These are phyloP conservation scores for Omphalotus olearius DNA, from an alignment of 1,284 basidiomycete genomes.

Conservation along the genomic window DNA sequence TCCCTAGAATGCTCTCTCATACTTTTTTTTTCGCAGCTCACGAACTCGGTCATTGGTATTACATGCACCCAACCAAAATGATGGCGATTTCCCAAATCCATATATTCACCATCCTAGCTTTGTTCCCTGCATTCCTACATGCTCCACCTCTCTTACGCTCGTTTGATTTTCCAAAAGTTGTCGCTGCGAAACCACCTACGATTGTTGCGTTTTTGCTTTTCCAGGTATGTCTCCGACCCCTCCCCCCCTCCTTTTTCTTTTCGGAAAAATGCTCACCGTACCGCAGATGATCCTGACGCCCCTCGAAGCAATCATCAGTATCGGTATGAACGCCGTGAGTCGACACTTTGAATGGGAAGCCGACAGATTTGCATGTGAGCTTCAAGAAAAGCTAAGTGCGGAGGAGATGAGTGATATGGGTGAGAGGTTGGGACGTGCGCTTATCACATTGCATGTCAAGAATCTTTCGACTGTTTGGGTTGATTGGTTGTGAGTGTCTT, in stretches of 20 bases:
- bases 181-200: conserved; percentile 72
- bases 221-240: conserved; percentile 51
- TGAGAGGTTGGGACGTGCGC: conserved; percentile 73
- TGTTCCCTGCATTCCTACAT: conserved; percentile 91
- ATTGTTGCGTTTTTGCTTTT: conserved; percentile 89
- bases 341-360: conserved; percentile 89
- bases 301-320: conserved; percentile 73
- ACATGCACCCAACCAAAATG: conserved; percentile 86
- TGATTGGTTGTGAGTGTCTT: conserved; percentile 71
- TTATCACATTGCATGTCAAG: conserved; percentile 83
- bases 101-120: conserved; percentile 79
- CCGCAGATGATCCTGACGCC: conserved; percentile 79
- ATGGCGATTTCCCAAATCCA: conserved; percentile 84
- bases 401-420: conserved; percentile 66
- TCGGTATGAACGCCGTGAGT: conserved; percentile 77
- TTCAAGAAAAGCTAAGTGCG: conserved; percentile 46
- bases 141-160: conserved; percentile 80
- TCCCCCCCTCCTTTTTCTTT: too few relatives aligned
- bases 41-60: conserved; percentile 96
- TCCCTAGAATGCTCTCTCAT: not conserved
- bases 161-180: conserved; percentile 78
- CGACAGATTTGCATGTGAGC: conserved; percentile 75
- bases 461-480: conserved; percentile 90
- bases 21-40: conserved; percentile 48
- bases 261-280: too few relatives aligned